Evolutionary conservation across 495 filamentous ascomycete genomes (phyloP).

Genomic region (Neurospora intermedia): DNA sequence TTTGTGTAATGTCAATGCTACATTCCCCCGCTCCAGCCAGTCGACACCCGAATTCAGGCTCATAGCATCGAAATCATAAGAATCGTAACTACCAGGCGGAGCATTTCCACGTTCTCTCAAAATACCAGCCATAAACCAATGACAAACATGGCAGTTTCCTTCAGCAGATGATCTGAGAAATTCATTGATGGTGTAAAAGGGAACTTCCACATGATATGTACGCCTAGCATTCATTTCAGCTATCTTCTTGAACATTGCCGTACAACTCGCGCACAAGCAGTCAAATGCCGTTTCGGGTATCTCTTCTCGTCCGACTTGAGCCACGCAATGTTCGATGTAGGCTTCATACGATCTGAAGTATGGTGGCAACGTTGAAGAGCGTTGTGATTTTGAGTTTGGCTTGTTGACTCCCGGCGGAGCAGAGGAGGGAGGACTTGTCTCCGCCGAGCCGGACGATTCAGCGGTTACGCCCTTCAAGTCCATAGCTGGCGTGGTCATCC

Average conservation of each 20-base stretch:
- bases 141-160: background rate
- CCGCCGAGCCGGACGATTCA: background rate
- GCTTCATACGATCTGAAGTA: background rate
- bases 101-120: no score
- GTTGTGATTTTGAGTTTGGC: background rate
- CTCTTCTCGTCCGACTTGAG: background rate
- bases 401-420: background rate
- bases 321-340: background rate
- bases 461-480: background rate
- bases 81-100: no score
- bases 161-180: background rate
- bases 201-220: no score
- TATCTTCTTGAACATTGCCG: background rate
- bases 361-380: background rate
- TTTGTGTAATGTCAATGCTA: background rate
- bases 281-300: background rate
- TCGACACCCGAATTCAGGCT: background rate
- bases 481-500: background rate
- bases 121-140: background rate
- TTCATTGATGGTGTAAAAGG: background rate
- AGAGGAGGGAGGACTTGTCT: background rate
- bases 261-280: background rate
- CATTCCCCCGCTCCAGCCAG: background rate
- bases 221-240: no score
- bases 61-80: no score